Evolutionary conservation across 1,139 yeast species (phyloP), one percentile per base, ranked within the genome.

Genomic region (Suhomyces anneliseae): DNA sequence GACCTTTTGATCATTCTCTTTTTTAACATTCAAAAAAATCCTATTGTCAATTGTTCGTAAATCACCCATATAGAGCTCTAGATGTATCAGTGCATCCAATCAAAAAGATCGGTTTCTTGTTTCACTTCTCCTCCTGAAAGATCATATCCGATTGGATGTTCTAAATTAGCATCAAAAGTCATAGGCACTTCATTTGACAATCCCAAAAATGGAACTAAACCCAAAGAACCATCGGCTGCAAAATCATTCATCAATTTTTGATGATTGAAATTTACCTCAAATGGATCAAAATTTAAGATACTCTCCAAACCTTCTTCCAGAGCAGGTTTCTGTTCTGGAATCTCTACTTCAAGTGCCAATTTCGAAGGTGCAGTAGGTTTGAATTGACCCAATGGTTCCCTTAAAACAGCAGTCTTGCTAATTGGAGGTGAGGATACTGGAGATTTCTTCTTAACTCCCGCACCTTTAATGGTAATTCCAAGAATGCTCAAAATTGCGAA

Each of bases 171-270:
- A 10, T 29, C 33, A 31, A 33, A 36, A 6, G 36, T 5, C 19
- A 41, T 6, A 2, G 47, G 34, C 11, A 36, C 29, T 12, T 42
- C 53, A 36, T 29, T 46, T 19, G 39, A 27, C 34, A 70, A 66
- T 39, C 77, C 81, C 48, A 82, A 64, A 54, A 81, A 76, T 15
- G 83, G 83, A 3, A 82, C 85, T 48, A 83, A 65, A 0, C 87
- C 89, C 40, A 83, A 64, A 0, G 88, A 83, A 0, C 87, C 87
- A 65, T 83, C 89, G 11, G 86, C 86, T 10, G 83, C 86, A 64
- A 82, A 83, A 52, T 81, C 86, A 52, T 72, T 72, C 54, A 74
- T 62, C 61, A 74, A 61, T 55, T 64, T 53, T 57, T 78, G 61
- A 56, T 72, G 68, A 45, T 62, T 64, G 36, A 69, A 53, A 49